These are phyloP conservation scores for Trichosanthes cucumerina DNA, from an alignment of 306 rosid genomes.

Conservation along the genomic window DNA sequence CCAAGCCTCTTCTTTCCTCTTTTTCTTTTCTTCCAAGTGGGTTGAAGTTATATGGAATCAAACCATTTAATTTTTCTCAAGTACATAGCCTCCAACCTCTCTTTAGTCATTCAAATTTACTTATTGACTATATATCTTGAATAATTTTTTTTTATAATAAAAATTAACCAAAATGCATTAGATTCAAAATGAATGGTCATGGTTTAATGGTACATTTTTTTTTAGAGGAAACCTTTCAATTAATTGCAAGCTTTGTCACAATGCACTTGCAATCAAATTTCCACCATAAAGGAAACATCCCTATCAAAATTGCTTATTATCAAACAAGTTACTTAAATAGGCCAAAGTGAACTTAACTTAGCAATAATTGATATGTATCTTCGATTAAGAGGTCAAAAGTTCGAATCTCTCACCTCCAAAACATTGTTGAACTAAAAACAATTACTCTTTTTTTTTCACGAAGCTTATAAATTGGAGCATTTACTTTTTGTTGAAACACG, in stretches of 20 bases:
- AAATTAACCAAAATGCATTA: background rate
- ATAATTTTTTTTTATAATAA: background rate
- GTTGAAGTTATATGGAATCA: background rate
- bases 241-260: slow-evolving; percentile 1
- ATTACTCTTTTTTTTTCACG: no score
- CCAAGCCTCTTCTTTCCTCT: background rate
- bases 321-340: background rate
- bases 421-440: no score
- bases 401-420: no score
- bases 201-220: background rate
- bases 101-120: background rate
- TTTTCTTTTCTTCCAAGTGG: background rate
- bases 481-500: no score
- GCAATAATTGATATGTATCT: background rate
- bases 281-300: background rate
- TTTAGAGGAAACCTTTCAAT: background rate
- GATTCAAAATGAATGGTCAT: background rate
- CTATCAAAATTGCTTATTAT: background rate
- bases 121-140: background rate
- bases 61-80: background rate
- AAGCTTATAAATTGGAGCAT: no score
- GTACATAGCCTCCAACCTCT: background rate
- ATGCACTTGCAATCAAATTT: background rate
- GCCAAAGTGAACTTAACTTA: background rate
- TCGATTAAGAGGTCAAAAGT: no score